A percentile compares a stretch with the other conserved stretches of the same genome.
Evolutionary conservation across 2,329 filamentous ascomycete species (phyloP).

Genomic region (Lachnellula suecica): DNA sequence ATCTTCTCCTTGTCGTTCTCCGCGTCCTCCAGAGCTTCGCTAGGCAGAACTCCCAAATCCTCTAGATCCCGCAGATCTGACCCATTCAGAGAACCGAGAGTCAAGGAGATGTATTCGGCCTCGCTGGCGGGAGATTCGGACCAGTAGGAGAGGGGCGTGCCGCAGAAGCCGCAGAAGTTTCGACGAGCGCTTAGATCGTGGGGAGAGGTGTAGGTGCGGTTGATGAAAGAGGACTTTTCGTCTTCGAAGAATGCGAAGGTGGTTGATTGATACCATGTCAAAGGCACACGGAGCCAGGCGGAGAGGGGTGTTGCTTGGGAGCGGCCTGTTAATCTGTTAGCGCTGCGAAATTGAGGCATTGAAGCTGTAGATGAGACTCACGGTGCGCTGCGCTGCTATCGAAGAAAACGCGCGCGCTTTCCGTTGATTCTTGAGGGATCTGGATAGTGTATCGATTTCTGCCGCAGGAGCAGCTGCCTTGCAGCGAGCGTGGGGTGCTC

Average conservation of each 20-base stretch:
- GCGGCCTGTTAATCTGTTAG: slow-evolving; percentile 48
- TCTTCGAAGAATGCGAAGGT: slow-evolving; percentile 77
- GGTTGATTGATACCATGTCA: slow-evolving; percentile 75
- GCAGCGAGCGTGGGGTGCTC: slow-evolving; percentile 55
- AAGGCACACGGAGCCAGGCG: slow-evolving; percentile 79
- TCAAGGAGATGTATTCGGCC: slow-evolving; percentile 76
- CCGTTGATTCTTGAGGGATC: slow-evolving; percentile 58
- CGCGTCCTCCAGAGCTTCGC: slow-evolving; percentile 37
- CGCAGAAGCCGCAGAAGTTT: slow-evolving; percentile 90
- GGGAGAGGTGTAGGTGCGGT: slow-evolving; percentile 63
- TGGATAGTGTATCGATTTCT: slow-evolving; percentile 78
- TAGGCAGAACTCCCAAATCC: slow-evolving; percentile 70
- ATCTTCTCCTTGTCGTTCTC: slow-evolving; percentile 26
- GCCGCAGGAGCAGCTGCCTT: slow-evolving; percentile 81
- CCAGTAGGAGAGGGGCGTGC: slow-evolving; percentile 83
- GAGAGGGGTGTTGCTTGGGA: slow-evolving; percentile 71
- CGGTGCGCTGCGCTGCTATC: slow-evolving; percentile 51
- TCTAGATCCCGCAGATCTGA: slow-evolving; percentile 73
- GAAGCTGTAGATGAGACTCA: slow-evolving; percentile 45
- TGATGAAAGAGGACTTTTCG: slow-evolving; percentile 68
- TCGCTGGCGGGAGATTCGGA: slow-evolving; percentile 69
- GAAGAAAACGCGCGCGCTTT: slow-evolving; percentile 70
- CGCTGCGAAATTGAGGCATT: neutral
- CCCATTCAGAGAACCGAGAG: slow-evolving; percentile 72
- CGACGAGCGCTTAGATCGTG: slow-evolving; percentile 58